Conservation (phyloP, 805 yeast species). For the Cyberlindnera suaveolens region DNA sequence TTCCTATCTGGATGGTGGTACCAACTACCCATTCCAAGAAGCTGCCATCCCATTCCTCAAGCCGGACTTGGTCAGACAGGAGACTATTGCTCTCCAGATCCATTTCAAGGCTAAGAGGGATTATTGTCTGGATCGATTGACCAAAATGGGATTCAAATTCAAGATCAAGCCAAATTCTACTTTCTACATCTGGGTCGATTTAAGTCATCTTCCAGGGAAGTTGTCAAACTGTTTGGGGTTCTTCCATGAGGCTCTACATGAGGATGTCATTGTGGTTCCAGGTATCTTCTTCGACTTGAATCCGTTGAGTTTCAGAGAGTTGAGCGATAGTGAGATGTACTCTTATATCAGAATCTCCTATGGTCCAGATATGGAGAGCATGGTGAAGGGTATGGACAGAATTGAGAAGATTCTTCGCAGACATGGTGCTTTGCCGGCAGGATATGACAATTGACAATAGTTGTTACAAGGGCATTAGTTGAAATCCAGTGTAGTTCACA, state of each 20-base stretch:
- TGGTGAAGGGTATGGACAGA: constrained; percentile 54
- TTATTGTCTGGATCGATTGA: constrained; percentile 42
- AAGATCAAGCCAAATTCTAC: constrained; percentile 49
- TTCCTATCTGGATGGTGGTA: constrained; percentile 54
- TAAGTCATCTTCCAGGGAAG: constrained; percentile 49
- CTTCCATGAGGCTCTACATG: constrained; percentile 57
- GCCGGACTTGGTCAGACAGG: constrained; percentile 42
- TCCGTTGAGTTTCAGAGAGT: constrained; percentile 40
- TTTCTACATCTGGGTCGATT: constrained; percentile 54
- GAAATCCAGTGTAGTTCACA: no score
- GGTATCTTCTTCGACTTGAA: constrained; percentile 58
- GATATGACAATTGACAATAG: constrained; percentile 3
- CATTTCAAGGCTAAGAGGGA: constrained; percentile 55
- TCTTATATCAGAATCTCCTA: constrained; percentile 52
- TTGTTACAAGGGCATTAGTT: no score
- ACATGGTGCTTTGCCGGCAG: constrained; percentile 37
- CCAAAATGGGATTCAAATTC: constrained; percentile 48
- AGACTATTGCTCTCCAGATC: constrained; percentile 50
- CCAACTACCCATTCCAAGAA: constrained; percentile 55
- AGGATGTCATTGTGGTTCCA: constrained; percentile 54
- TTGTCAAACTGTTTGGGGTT: constrained; percentile 52
- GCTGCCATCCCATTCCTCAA: constrained; percentile 50
- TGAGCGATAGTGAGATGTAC: constrained; percentile 55
- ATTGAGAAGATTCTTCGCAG: constrained; percentile 42
- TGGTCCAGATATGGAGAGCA: constrained; percentile 48